A percentile compares a stretch with the other conserved stretches of the same genome.
Conservation (phyloP, 345 rosid genomes). For the Salix caprea region DNA sequence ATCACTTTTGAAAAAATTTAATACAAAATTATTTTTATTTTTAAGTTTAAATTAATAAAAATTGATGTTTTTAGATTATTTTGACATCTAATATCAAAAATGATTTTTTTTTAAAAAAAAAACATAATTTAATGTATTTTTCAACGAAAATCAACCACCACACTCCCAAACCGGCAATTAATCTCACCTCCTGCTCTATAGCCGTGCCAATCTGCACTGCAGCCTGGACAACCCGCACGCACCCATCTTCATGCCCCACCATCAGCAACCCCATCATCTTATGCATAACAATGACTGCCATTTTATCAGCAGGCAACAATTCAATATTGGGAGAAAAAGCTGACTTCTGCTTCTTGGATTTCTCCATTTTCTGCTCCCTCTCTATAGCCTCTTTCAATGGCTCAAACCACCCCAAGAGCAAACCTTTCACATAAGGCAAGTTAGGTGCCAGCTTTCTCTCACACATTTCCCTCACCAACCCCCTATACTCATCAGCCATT, state of each 20-base stretch:
- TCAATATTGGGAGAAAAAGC: conserved; percentile 81
- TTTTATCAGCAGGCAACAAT: conserved; percentile 76
- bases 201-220: conserved; percentile 80
- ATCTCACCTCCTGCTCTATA: conserved; percentile 78
- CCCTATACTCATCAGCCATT: conserved; percentile 71
- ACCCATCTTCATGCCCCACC: conserved; percentile 62
- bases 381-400: conserved; percentile 75
- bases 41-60: too few relatives aligned
- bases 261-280: conserved; percentile 83
- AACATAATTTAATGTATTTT: too few relatives aligned
- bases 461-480: conserved; percentile 69
- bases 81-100: too few relatives aligned
- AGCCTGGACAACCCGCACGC: conserved; percentile 80
- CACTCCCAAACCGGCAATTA: background rate
- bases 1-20: too few relatives aligned
- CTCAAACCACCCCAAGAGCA: conserved; percentile 90
- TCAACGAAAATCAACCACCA: too few relatives aligned
- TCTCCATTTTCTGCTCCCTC: conserved; percentile 64
- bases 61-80: too few relatives aligned
- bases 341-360: conserved; percentile 54
- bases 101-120: too few relatives aligned
- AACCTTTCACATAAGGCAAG: conserved; percentile 69
- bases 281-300: conserved; percentile 94
- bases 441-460: conserved; percentile 77
- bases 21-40: too few relatives aligned